Evolutionary conservation across 495 filamentous ascomycete species (phyloP).

Genomic region (Neurospora sp.): DNA sequence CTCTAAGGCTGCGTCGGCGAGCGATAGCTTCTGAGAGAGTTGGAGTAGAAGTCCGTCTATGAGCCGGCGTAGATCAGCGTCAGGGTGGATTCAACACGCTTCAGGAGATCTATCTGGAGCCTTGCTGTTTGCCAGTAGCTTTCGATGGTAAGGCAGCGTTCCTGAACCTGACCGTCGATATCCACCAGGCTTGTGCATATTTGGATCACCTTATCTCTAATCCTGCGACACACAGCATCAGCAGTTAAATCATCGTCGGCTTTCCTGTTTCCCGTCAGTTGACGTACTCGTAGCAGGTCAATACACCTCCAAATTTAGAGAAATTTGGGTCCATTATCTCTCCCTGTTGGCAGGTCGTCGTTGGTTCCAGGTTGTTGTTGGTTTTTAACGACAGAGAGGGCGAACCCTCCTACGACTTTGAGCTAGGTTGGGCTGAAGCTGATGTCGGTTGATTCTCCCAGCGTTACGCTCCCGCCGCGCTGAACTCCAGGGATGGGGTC

Average conservation of each 20-base stretch:
- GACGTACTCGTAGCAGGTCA: background rate
- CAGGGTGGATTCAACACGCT: slow-evolving; percentile 23
- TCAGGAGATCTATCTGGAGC: slow-evolving; percentile 27
- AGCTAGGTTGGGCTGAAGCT: too few species aligned
- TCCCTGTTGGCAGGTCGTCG: too few species aligned
- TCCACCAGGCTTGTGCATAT: background rate
- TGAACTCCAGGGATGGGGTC: too few species aligned
- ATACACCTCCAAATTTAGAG: background rate
- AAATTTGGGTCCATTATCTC: background rate
- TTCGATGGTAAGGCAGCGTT: slow-evolving; percentile 25
- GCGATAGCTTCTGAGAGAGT: slow-evolving; percentile 1
- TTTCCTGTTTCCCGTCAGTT: too few species aligned
- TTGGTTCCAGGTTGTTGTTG: too few species aligned
- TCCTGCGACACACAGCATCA: background rate
- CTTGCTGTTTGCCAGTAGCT: slow-evolving; percentile 24
- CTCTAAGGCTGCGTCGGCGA: background rate
- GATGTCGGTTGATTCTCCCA: too few species aligned
- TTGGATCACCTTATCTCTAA: background rate
- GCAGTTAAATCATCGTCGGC: background rate
- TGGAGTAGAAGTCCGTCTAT: slow-evolving; percentile 1
- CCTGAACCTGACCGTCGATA: slow-evolving; percentile 17
- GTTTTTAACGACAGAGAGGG: too few species aligned
- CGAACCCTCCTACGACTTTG: too few species aligned
- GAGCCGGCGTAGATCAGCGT: slow-evolving; percentile 20
- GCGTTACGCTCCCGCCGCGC: too few species aligned